Evolutionary conservation across 1,139 yeast genomes (phyloP).

Genomic region (Lodderomyces beijingensis): DNA sequence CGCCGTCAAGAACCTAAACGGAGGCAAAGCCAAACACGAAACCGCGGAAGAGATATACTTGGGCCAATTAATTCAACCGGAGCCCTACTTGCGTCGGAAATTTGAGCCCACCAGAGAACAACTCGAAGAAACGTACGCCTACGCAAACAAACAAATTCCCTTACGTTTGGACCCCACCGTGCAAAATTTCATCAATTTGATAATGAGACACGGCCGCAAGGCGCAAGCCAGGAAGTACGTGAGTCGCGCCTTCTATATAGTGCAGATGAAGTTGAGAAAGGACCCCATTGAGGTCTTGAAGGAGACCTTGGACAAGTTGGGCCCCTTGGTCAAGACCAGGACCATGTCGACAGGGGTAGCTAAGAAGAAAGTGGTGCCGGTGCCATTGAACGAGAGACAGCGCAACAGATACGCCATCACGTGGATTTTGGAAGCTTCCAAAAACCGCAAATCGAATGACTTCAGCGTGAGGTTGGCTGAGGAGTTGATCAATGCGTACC

Average conservation of each 20-base stretch:
- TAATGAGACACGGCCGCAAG: conserved; percentile 92
- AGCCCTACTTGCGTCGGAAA: conserved; percentile 31
- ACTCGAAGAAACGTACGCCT: conserved; percentile 45
- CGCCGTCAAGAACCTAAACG: conserved; percentile 54
- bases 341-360: conserved; percentile 84
- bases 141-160: conserved; percentile 57
- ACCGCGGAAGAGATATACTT: conserved; percentile 45
- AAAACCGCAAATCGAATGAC: conserved; percentile 73
- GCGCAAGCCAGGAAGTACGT: conserved; percentile 72
- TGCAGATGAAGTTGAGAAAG: conserved; percentile 63
- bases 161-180: conserved; percentile 62
- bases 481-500: conserved; percentile 73
- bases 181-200: conserved; percentile 74
- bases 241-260: conserved; percentile 74
- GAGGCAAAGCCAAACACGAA: conserved; percentile 28
- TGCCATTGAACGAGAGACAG: conserved; percentile 77
- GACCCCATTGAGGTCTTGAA: conserved; percentile 78
- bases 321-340: conserved; percentile 79
- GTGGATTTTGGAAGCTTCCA: conserved; percentile 86
- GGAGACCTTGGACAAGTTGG: conserved; percentile 72
- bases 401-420: conserved; percentile 80
- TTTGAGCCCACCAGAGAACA: conserved; percentile 62
- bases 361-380: conserved; percentile 74
- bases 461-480: conserved; percentile 87
- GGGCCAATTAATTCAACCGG: conserved; percentile 32